Percentiles rank a stretch among this genome's conserved stretches.
Evolutionary conservation across 192 early-diverging fungal genomes (phyloP).

Genomic region (Coemansia sp.): DNA sequence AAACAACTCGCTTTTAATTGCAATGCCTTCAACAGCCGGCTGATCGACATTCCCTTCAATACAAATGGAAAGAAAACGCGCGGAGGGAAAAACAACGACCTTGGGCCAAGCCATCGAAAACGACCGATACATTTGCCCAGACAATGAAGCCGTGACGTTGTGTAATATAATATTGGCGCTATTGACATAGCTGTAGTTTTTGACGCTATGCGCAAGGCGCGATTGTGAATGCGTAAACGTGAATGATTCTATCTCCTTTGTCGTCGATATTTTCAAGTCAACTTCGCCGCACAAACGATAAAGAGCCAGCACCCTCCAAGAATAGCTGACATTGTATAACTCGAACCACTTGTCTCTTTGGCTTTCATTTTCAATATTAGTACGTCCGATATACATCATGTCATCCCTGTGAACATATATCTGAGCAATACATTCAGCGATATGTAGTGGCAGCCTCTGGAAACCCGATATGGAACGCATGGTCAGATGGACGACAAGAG

Average conservation of each 20-base stretch:
- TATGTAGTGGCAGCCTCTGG: background rate
- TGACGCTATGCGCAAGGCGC: background rate
- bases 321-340: background rate
- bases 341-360: background rate
- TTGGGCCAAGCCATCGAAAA: background rate
- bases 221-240: background rate
- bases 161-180: background rate
- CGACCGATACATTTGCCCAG: background rate
- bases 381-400: background rate
- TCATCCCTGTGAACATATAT: background rate
- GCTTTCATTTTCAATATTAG: background rate
- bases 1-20: background rate
- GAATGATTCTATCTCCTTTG: background rate
- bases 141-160: background rate
- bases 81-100: background rate
- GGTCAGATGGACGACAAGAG: background rate
- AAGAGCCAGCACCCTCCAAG: background rate
- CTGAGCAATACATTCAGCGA: background rate
- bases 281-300: background rate
- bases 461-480: background rate
- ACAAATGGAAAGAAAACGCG: background rate
- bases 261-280: background rate
- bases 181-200: background rate
- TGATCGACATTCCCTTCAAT: background rate
- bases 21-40: background rate